These are phyloP conservation scores for Chaetomium cochliodes DNA, from an alignment of 495 filamentous ascomycete species.

Conservation along the genomic window DNA sequence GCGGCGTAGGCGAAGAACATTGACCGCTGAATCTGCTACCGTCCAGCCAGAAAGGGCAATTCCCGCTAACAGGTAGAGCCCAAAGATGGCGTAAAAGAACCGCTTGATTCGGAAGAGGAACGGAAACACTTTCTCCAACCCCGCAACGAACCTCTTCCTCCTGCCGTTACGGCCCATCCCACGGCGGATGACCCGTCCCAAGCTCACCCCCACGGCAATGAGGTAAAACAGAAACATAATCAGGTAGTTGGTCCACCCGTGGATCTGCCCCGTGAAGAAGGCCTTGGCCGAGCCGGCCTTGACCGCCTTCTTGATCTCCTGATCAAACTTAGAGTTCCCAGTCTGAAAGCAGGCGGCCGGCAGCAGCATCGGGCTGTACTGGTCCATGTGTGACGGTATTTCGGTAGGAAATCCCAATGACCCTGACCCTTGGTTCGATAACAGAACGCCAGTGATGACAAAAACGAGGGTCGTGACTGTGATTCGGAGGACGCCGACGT, in stretches of 20 bases:
- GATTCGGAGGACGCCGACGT: conserved; percentile 32
- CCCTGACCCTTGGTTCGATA: conserved; percentile 33
- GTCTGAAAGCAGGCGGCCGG: conserved; percentile 38
- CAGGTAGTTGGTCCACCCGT: conserved; percentile 36
- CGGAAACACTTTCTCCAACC: conserved; percentile 4
- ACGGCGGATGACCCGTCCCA: conserved; percentile 27
- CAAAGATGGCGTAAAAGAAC: conserved; percentile 27
- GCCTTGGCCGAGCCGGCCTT: conserved; percentile 18
- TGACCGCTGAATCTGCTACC: conserved; percentile 24
- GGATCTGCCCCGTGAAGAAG: conserved; percentile 31
- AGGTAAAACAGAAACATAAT: conserved; percentile 35
- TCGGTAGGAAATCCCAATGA: conserved; percentile 32
- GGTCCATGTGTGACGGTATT: conserved; percentile 23
- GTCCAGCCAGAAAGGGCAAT: conserved; percentile 27
- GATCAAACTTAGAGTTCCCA: conserved; percentile 9
- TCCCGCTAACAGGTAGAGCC: conserved; percentile 30
- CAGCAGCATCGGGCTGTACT: conserved; percentile 32
- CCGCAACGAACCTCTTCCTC: conserved; percentile 12
- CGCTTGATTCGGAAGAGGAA: conserved; percentile 20
- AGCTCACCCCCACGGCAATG: conserved; percentile 29
- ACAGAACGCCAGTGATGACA: conserved; percentile 32
- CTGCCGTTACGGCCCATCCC: conserved; percentile 26
- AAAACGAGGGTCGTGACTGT: conserved; percentile 30
- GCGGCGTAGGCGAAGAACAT: conserved; percentile 32
- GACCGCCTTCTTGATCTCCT: conserved; percentile 21